phyloP scores from a whole-genome alignment of 176 grass and related monocot genomes.

The Microstegium vimineum region DNA sequence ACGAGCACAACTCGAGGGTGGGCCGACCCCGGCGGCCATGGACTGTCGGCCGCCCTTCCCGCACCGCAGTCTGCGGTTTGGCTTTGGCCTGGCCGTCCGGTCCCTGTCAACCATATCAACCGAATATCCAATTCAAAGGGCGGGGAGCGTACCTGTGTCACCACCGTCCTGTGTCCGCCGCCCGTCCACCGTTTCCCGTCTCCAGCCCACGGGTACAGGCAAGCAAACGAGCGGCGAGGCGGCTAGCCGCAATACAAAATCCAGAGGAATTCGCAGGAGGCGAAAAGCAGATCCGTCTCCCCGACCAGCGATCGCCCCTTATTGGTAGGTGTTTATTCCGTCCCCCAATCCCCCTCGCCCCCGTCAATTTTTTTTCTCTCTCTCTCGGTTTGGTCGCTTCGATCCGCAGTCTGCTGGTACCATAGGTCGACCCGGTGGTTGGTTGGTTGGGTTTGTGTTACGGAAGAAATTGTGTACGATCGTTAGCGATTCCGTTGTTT shows the following conservation, averaged over 20 bases:
- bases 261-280: neutral
- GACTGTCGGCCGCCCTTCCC: neutral
- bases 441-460: neutral
- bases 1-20: neutral
- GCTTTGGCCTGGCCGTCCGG: neutral
- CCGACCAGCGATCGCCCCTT: neutral
- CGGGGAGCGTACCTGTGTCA: constrained; percentile 6
- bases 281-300: constrained; percentile 14
- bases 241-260: neutral
- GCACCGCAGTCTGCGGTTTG: neutral
- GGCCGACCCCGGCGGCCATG: neutral
- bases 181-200: neutral
- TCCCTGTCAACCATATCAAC: constrained; percentile 14
- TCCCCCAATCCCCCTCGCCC: neutral
- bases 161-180: neutral
- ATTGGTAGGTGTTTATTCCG: neutral
- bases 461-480: too few relatives aligned
- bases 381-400: neutral
- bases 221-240: neutral
- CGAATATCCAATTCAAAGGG: constrained; percentile 26
- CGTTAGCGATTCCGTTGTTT: neutral
- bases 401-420: neutral
- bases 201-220: neutral
- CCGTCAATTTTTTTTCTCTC: neutral
- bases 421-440: neutral